phyloP scores from a whole-genome alignment of 2,329 filamentous ascomycete genomes.

The Aspergillus carbonarius region DNA sequence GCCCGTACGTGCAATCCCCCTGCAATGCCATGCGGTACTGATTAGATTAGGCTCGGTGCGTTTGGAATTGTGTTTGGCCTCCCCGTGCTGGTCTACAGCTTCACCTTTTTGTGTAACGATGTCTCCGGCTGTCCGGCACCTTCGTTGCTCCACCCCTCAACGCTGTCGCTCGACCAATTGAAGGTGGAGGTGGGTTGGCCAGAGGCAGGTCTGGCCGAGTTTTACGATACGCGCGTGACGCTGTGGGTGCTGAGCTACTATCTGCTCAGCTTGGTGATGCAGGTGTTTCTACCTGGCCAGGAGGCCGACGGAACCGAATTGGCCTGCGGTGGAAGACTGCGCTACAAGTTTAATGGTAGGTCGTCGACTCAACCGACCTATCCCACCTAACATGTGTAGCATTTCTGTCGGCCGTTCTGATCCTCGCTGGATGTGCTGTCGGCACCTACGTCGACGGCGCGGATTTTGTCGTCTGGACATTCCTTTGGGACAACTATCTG shows the following conservation, averaged over 20 bases:
- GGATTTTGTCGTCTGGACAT: slow-evolving; percentile 85
- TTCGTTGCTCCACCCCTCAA: slow-evolving; percentile 70
- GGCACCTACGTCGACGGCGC: slow-evolving; percentile 76
- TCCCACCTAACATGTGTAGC: slow-evolving; percentile 51
- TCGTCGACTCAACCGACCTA: background rate
- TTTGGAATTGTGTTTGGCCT: slow-evolving; percentile 76
- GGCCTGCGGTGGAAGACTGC: slow-evolving; percentile 68
- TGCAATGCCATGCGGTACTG: background rate
- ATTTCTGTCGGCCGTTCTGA: slow-evolving; percentile 71
- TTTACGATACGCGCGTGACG: slow-evolving; percentile 69
- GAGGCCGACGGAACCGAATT: slow-evolving; percentile 70
- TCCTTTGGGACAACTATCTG: slow-evolving; percentile 86
- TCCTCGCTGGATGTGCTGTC: slow-evolving; percentile 67
- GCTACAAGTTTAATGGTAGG: slow-evolving; percentile 77
- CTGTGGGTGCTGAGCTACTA: slow-evolving; percentile 77
- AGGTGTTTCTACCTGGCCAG: slow-evolving; percentile 72
- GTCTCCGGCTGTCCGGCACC: slow-evolving; percentile 86
- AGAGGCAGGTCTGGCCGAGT: slow-evolving; percentile 64
- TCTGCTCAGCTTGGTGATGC: slow-evolving; percentile 69
- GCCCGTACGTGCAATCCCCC: slow-evolving; percentile 41
- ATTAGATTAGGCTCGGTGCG: slow-evolving; percentile 64
- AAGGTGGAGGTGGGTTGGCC: slow-evolving; percentile 84
- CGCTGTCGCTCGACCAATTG: slow-evolving; percentile 67
- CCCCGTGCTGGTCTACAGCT: slow-evolving; percentile 73
- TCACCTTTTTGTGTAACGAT: slow-evolving; percentile 88